Conservation (phyloP, 257 asterid species). For the Verbascum thapsus region DNA sequence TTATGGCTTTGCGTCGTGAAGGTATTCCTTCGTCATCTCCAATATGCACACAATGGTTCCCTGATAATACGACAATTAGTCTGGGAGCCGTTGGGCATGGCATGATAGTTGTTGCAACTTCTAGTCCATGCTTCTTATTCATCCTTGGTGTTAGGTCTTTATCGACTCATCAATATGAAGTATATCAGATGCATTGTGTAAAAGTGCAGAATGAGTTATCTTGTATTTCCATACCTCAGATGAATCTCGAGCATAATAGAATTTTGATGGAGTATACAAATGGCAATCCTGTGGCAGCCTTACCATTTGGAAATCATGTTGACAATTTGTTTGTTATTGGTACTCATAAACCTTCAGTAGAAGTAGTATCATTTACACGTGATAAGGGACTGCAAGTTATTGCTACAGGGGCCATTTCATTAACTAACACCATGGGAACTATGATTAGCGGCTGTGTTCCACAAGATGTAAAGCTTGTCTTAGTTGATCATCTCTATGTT, state of each 20-base stretch:
- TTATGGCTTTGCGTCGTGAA: constrained; percentile 49
- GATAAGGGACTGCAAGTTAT: constrained; percentile 69
- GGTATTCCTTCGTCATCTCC: constrained; percentile 64
- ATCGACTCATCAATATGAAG: constrained; percentile 45
- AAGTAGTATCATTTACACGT: constrained; percentile 65
- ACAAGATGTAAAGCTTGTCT: constrained; percentile 89
- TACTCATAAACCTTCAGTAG: constrained; percentile 96
- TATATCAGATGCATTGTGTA: constrained; percentile 71
- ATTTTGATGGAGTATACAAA: constrained; percentile 41
- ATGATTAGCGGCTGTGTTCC: constrained; percentile 87
- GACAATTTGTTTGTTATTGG: constrained; percentile 71
- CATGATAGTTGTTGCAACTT: constrained; percentile 79
- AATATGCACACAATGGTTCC: constrained; percentile 69
- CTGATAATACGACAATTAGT: constrained; percentile 69
- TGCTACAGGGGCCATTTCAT: constrained; percentile 73
- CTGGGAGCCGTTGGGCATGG: constrained; percentile 91
- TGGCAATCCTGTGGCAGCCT: constrained; percentile 34
- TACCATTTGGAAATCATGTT: constrained; percentile 41
- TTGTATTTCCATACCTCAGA: constrained; percentile 81
- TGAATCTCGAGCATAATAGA: constrained; percentile 39
- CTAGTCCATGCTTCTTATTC: constrained; percentile 75
- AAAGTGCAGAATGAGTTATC: constrained; percentile 87
- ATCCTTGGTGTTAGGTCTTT: constrained; percentile 72
- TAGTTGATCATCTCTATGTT: constrained; percentile 79
- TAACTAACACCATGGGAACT: constrained; percentile 75